These are phyloP conservation scores for Apophysomyces elegans DNA, from an alignment of 371 early-diverging fungal genomes.

Conservation along the genomic window DNA sequence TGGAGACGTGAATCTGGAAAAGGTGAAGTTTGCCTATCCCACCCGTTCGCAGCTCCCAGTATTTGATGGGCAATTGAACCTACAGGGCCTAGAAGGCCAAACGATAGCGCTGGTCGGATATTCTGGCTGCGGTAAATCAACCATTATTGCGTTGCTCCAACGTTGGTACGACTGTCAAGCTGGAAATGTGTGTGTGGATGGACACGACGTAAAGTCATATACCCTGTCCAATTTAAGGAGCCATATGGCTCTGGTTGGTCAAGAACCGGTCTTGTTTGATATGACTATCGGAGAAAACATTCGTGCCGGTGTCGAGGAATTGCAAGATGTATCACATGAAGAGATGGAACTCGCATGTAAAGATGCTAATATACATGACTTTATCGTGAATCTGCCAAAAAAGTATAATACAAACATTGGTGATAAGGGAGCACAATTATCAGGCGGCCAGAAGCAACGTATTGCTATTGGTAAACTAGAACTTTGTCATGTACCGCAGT, in stretches of 20 bases:
- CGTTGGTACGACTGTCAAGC: slow-evolving; percentile 79
- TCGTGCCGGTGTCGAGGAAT: slow-evolving; percentile 56
- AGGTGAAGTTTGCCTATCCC: slow-evolving; percentile 80
- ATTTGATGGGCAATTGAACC: slow-evolving; percentile 72
- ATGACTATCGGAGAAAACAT: slow-evolving; percentile 81
- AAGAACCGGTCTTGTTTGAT: slow-evolving; percentile 83
- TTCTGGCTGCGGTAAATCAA: slow-evolving; percentile 87
- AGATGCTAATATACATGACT: slow-evolving; percentile 67
- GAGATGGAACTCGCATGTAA: slow-evolving; percentile 48
- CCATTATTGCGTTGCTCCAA: slow-evolving; percentile 75
- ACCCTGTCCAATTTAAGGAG: slow-evolving; percentile 50
- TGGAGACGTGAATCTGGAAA: slow-evolving; percentile 39
- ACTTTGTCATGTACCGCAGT: no score
- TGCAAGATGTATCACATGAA: slow-evolving; percentile 44
- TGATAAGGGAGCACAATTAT: slow-evolving; percentile 77
- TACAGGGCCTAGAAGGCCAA: slow-evolving; percentile 75
- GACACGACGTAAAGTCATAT: slow-evolving; percentile 60
- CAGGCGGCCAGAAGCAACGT: slow-evolving; percentile 92
- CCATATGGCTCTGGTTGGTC: slow-evolving; percentile 75
- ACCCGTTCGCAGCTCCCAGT: slow-evolving; percentile 78
- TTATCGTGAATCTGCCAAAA: slow-evolving; percentile 72
- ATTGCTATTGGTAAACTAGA: slow-evolving; percentile 44
- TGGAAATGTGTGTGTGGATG: slow-evolving; percentile 64
- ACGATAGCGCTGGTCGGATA: slow-evolving; percentile 88
- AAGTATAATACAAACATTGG: slow-evolving; percentile 84